Base-by-base conservation (phyloP, 2,329 filamentous ascomycete species). In the Colletotrichum sp. region DNA sequence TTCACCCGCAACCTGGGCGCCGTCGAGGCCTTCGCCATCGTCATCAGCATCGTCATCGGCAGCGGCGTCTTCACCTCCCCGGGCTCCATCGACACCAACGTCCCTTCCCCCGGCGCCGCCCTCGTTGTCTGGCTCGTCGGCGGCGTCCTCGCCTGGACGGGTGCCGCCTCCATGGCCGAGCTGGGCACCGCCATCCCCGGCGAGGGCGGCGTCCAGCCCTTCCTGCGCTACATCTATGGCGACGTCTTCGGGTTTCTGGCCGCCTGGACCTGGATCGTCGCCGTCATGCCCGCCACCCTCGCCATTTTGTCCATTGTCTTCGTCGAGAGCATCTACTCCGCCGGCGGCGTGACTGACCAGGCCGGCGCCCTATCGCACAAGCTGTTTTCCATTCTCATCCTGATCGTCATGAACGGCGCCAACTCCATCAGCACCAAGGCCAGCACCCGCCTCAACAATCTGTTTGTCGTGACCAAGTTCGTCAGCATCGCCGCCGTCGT, bases 61-160 rank as follows among this genome's bases (percentile, higher is more conserved):
- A 91, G 90, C 69, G 92, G 92, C 39, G 89, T 93, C 21, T 93
- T 93, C 78, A 92, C 92, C 0, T 93, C 91, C 2, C 92, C 92
- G 0, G 90, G 91, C 0, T 88, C 91, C 13, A 91, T 93, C 75
- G 91, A 93, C 79, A 89, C 89, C 18, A 92, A 93, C 78, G 91
- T 93, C 4, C 90, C 91, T 0, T 93, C 92, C 0, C 91, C 92
- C 0, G 91, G 90, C 10, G 85, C 86, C 2, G 90, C 91, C 3
- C 79, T 93, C 44, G 79, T 91, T 3, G 88, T 93, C 9, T 93
- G 92, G 92, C 85, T 92, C 1, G 83, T 93, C 13, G 91, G 90
- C 21, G 92, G 92, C 2, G 80, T 92, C 1, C 84, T 93, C 26
- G 92, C 91, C 1, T 93, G 92, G 92, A 92, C 91, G 0, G 92